These are phyloP conservation scores for Puya raimondii DNA, from an alignment of 176 grass and related monocot genomes.

Conservation along the genomic window DNA sequence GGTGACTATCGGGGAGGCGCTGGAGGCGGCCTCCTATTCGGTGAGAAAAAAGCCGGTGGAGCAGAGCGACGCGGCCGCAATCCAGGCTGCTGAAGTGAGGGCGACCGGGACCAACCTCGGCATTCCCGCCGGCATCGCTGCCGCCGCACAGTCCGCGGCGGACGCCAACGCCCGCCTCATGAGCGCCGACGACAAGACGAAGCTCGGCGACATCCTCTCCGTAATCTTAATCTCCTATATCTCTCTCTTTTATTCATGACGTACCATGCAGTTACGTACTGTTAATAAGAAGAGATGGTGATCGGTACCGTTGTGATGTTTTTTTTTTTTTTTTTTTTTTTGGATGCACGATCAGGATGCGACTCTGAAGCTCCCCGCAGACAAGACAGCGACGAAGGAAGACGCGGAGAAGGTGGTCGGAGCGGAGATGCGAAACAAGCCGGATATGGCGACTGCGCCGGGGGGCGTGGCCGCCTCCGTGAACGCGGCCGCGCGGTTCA, in stretches of 20 bases:
- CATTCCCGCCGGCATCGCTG: constrained; percentile 22
- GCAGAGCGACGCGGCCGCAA: constrained; percentile 41
- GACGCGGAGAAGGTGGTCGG: constrained; percentile 40
- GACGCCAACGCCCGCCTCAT: constrained; percentile 22
- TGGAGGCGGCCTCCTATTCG: constrained; percentile 20
- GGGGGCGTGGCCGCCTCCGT: constrained; percentile 27
- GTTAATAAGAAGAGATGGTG: neutral
- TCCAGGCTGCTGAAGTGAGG: constrained; percentile 44
- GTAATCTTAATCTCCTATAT: neutral
- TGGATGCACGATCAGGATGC: constrained; percentile 25
- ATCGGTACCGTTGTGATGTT: neutral
- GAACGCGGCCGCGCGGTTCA: constrained; percentile 32
- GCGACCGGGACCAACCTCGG: constrained; percentile 23
- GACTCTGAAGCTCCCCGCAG: constrained; percentile 30
- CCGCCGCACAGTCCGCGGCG: constrained; percentile 29
- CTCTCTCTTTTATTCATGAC: neutral
- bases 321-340: neutral
- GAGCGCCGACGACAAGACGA: constrained; percentile 35
- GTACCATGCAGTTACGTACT: neutral
- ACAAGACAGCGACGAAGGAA: constrained; percentile 38
- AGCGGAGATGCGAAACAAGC: constrained; percentile 5
- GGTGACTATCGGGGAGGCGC: constrained; percentile 28
- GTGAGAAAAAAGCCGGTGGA: constrained; percentile 18
- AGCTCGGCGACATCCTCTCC: constrained; percentile 45
- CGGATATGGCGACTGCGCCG: neutral